These are phyloP conservation scores for Diaporthe velutina DNA, from an alignment of 2,329 filamentous ascomycete genomes.

Conservation along the genomic window DNA sequence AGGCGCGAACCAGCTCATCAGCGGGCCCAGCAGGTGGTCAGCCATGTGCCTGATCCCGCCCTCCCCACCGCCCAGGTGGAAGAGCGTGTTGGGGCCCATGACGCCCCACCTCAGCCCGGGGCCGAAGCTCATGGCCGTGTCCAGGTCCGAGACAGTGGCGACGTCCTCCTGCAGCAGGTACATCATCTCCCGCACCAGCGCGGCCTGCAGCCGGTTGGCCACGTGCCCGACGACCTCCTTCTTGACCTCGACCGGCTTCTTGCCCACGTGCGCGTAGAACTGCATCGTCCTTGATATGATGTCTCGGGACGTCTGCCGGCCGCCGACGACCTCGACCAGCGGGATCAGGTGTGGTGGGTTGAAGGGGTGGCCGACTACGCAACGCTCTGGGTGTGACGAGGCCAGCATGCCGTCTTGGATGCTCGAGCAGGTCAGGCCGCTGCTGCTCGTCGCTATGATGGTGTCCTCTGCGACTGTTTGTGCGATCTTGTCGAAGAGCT, in stretches of 20 bases:
- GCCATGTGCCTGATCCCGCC: slow-evolving; percentile 41
- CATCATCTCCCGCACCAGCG: slow-evolving; percentile 50
- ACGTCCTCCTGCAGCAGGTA: slow-evolving; percentile 42
- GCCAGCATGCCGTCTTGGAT: slow-evolving; percentile 45
- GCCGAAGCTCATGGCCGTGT: slow-evolving; percentile 41
- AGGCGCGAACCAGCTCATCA: slow-evolving; percentile 43
- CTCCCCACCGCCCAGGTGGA: slow-evolving; percentile 42
- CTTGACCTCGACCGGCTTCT: slow-evolving; percentile 54
- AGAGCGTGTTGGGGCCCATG: slow-evolving; percentile 42
- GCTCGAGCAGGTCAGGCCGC: slow-evolving; percentile 51
- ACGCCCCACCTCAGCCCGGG: slow-evolving; percentile 42
- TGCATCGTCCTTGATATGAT: slow-evolving; percentile 47
- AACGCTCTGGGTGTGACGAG: slow-evolving; percentile 46
- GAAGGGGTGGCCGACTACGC: slow-evolving; percentile 60
- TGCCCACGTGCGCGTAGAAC: slow-evolving; percentile 56
- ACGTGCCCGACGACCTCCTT: slow-evolving; percentile 58
- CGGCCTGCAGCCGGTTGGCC: slow-evolving; percentile 59
- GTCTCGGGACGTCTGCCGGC: slow-evolving; percentile 45
- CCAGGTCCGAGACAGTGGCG: slow-evolving; percentile 39
- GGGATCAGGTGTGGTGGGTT: slow-evolving; percentile 63
- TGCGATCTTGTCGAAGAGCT: slow-evolving; percentile 52
- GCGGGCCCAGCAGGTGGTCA: slow-evolving; percentile 41
- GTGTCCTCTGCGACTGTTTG: slow-evolving; percentile 46
- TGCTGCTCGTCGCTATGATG: slow-evolving; percentile 56
- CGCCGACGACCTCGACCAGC: slow-evolving; percentile 59